Conservation (phyloP, 352 stramenopile species). For the Globisporangium nodosum region DNA sequence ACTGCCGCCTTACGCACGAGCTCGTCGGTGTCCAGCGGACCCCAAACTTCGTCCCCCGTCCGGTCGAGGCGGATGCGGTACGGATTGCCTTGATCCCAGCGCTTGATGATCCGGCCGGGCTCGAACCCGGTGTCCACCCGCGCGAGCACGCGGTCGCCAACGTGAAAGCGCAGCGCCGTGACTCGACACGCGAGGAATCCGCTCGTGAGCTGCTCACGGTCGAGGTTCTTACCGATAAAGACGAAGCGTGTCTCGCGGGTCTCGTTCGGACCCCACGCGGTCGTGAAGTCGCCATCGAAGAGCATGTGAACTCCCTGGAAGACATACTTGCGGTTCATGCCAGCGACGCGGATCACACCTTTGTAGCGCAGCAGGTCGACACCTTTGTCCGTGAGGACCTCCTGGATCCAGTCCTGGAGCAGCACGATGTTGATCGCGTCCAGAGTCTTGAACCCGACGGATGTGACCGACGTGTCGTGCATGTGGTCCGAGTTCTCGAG, state of each 20-base stretch:
- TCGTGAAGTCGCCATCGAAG: slow-evolving; percentile 88
- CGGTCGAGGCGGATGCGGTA: slow-evolving; percentile 37
- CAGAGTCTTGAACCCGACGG: slow-evolving; percentile 27
- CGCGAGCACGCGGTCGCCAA: slow-evolving; percentile 36
- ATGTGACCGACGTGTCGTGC: slow-evolving; percentile 39
- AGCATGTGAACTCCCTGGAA: slow-evolving; percentile 97
- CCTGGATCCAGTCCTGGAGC: slow-evolving; percentile 96
- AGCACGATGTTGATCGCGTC: slow-evolving; percentile 82
- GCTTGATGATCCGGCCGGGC: slow-evolving; percentile 25
- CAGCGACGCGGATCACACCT: slow-evolving; percentile 90
- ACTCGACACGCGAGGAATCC: slow-evolving; percentile 41
- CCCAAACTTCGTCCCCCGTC: slow-evolving; percentile 36
- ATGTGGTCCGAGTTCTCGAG: slow-evolving; percentile 31
- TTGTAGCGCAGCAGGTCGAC: slow-evolving; percentile 93
- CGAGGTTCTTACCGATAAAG: slow-evolving; percentile 92
- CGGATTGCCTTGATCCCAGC: slow-evolving; percentile 48
- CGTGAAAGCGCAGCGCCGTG: slow-evolving; percentile 27
- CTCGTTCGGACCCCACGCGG: slow-evolving; percentile 81
- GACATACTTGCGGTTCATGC: slow-evolving; percentile 91
- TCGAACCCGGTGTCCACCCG: slow-evolving; percentile 36
- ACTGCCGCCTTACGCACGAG: slow-evolving; percentile 17
- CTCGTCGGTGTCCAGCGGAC: slow-evolving; percentile 29
- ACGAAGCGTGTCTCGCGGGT: slow-evolving; percentile 89
- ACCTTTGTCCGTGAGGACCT: slow-evolving; percentile 86
- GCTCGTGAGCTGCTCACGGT: slow-evolving; percentile 45